Evolutionary conservation across 768 basidiomycete genomes (phyloP), one percentile per base, ranked within the genome.

Genomic region (Termitomyces sp.): DNA sequence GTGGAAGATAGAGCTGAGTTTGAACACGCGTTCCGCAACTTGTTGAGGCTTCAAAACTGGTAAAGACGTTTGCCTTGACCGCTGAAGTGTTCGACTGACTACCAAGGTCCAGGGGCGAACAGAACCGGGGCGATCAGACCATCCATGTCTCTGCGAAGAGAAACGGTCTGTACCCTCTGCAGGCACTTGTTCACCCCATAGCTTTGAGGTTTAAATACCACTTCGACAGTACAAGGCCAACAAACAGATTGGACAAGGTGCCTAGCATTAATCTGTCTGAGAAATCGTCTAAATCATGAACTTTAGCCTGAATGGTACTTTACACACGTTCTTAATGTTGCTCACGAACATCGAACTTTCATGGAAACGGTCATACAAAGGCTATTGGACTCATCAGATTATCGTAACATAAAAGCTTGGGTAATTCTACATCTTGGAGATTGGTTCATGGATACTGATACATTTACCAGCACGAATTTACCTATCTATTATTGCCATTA

Each of bases 291-390:
- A 17, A 42, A 32, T 11, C 25, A 1, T 53, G 9, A 20, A 17
- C 57, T 40, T 29, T 45, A 96, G 94, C 96, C 97, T 1, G 97
- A 98, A 72, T 98, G 96, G 93, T 98, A 93, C 68, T 92, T 98
- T 70, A 89, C 94, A 2, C 92, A 98, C 71, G 79, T 98, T 29
- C 80, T 92, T 52, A 96, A 98, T 70, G 84, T 90, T 60, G 82
- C 86, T 12, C 92, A 94, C 66, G 92, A 96, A 60, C 95, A 98
- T 63, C 81, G 84, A 31, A 73, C 80, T 2, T 96, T 98, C 72
- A 86, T 97, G 81, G 86, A 91, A 53, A 75, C 74, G 9, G 78
- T 89, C 48, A 75, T 96, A 20, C 95, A 96, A 71, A 79, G 76
- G 34, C 71, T 98, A 2, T 71, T 97, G 31, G 73, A 81, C 3